These are phyloP conservation scores for Rhytidiadelphus loreus DNA, from an alignment of 225 moss, liverwort and hornwort species.

Conservation along the genomic window DNA sequence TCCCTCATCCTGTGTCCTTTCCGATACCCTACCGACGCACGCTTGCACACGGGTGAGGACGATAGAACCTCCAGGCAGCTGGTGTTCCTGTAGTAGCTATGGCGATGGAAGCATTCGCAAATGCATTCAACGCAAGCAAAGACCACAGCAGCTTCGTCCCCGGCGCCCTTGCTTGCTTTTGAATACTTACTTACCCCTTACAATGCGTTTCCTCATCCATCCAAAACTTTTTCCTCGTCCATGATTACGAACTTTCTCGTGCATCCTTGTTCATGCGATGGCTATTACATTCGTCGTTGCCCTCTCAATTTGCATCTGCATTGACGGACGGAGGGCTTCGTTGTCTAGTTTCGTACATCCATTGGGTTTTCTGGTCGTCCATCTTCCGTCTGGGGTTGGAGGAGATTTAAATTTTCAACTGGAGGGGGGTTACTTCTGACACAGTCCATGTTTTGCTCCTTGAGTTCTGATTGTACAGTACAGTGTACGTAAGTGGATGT, in stretches of 20 bases:
- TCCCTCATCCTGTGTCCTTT: neutral
- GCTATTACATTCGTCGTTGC: neutral
- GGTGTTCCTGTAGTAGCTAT: neutral
- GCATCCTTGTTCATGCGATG: neutral
- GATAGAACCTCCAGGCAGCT: neutral
- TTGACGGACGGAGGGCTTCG: too few relatives aligned
- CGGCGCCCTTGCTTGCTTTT: neutral
- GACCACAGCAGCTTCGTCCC: neutral
- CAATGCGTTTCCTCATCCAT: neutral
- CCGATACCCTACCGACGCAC: neutral
- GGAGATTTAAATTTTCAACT: too few relatives aligned
- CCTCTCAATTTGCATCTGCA: too few relatives aligned
- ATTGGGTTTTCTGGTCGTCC: too few relatives aligned
- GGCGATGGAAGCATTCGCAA: neutral
- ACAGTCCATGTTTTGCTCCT: too few relatives aligned
- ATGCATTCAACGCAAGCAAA: neutral
- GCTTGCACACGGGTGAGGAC: neutral
- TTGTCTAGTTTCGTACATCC: too few relatives aligned
- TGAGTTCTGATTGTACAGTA: too few relatives aligned
- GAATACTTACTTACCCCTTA: neutral
- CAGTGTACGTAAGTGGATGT: too few relatives aligned
- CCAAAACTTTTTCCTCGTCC: neutral
- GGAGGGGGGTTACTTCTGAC: too few relatives aligned
- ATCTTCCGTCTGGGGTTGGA: too few relatives aligned
- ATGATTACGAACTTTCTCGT: too few relatives aligned